These are phyloP conservation scores for Elasticomyces elasticus DNA, from an alignment of 495 filamentous ascomycete genomes.

Conservation along the genomic window DNA sequence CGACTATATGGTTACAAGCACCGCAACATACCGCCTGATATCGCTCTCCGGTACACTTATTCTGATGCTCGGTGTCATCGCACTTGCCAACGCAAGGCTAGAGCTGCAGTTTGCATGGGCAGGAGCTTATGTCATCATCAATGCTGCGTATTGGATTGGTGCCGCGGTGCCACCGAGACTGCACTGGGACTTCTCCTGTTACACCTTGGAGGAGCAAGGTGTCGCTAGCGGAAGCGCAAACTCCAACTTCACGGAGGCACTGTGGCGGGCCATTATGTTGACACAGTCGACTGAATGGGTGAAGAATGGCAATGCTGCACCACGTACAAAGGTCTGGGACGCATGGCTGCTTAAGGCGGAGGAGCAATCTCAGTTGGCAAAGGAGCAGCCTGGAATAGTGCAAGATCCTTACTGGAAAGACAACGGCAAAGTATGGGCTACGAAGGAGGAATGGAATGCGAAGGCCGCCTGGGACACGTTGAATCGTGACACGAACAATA, in stretches of 20 bases:
- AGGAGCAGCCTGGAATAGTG: not conserved
- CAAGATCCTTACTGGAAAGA: not conserved
- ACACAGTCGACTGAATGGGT: conserved; percentile 34
- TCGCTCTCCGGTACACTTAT: conserved; percentile 37
- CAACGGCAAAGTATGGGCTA: not conserved
- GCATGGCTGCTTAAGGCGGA: conserved; percentile 32
- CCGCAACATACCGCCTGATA: conserved; percentile 32
- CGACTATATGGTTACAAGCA: conserved; percentile 29
- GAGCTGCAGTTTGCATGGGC: conserved; percentile 36
- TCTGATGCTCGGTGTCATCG: conserved; percentile 41
- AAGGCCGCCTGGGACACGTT: conserved; percentile 5
- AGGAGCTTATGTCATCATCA: conserved; percentile 37
- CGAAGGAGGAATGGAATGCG: conserved; percentile 3
- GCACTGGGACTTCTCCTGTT: conserved; percentile 37
- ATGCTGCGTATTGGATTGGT: conserved; percentile 37
- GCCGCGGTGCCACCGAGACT: conserved; percentile 33
- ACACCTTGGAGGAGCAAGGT: conserved; percentile 25
- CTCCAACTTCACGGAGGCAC: conserved; percentile 33
- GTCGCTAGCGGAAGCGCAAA: conserved; percentile 26
- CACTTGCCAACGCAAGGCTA: conserved; percentile 35
- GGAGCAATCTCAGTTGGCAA: not conserved
- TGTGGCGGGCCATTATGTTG: conserved; percentile 38
- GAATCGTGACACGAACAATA: too few relatives aligned
- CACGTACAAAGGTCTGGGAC: conserved; percentile 34
- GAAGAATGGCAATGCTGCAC: conserved; percentile 27